Percentiles rank a stretch among this genome's conserved stretches.
phyloP scores from a whole-genome alignment of 1,139 yeast genomes.

The Candida sp. region DNA sequence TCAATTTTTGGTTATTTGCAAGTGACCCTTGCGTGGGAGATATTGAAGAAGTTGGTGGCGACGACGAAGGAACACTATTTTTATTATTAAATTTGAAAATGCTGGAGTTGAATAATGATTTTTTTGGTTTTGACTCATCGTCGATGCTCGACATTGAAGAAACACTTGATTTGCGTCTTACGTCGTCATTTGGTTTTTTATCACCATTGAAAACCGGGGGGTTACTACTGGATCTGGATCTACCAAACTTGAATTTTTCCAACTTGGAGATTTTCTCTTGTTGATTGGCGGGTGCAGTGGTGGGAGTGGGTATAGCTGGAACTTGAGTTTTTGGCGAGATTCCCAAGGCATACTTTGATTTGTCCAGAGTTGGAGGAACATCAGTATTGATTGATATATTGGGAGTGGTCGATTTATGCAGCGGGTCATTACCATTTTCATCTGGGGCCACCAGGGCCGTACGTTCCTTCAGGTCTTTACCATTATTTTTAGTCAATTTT shows the following conservation, averaged over 20 bases:
- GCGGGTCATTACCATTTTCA: not conserved
- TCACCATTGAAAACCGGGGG: constrained; percentile 18
- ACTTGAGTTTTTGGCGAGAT: constrained; percentile 1
- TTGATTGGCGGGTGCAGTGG: not conserved
- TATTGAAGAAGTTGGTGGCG: too few relatives aligned
- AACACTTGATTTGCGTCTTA: constrained; percentile 7
- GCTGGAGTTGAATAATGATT: constrained; percentile 47
- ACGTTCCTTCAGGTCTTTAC: constrained; percentile 9
- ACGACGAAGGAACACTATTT: too few relatives aligned
- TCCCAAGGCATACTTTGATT: not conserved
- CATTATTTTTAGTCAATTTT: constrained; percentile 46
- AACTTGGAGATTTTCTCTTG: constrained; percentile 13
- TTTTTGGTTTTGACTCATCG: constrained; percentile 16
- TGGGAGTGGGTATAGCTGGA: constrained; percentile 3
- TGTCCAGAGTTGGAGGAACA: not conserved
- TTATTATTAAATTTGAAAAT: constrained; percentile 56
- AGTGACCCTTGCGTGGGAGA: too few relatives aligned
- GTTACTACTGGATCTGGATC: constrained; percentile 29
- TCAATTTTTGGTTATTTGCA: constrained; percentile 12
- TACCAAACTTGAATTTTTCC: constrained; percentile 24
- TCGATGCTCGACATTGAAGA: constrained; percentile 10
- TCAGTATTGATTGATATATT: not conserved
- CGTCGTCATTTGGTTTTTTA: constrained; percentile 10
- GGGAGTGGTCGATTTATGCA: not conserved
- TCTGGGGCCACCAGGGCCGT: not conserved